Conservation (phyloP, 768 basidiomycete genomes). For the Termitomyces sp. region DNA sequence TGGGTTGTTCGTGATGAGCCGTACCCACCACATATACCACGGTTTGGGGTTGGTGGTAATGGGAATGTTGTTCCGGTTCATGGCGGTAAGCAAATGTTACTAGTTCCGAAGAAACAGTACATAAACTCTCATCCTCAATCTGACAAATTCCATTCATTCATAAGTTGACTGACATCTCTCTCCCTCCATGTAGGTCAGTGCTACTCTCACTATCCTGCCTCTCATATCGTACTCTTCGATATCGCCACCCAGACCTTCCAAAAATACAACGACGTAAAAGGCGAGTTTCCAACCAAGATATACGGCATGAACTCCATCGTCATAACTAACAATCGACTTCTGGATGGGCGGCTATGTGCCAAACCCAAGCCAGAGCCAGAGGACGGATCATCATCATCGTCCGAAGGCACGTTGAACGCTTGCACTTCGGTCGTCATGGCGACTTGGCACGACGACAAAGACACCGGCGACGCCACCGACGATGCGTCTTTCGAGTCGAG, state of each 20-base stretch:
- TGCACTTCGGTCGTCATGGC: no score
- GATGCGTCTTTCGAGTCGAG: no score
- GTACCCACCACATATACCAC: slow-evolving; percentile 9
- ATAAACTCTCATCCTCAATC: no score
- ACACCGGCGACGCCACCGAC: no score
- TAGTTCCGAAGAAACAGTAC: no score
- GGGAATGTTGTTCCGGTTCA: background rate
- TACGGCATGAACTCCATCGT: background rate
- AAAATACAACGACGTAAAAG: background rate
- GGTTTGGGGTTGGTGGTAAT: background rate
- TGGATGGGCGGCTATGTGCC: background rate
- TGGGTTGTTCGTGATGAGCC: slow-evolving; percentile 12
- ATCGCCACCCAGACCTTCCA: background rate
- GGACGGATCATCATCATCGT: background rate
- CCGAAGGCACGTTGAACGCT: no score
- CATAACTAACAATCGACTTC: background rate
- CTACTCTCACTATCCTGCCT: background rate
- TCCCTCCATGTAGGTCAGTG: background rate
- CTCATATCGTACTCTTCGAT: slow-evolving; percentile 1
- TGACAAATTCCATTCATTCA: no score
- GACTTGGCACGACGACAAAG: no score
- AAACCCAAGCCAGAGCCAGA: background rate
- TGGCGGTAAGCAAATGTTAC: background rate
- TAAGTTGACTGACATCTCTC: no score
- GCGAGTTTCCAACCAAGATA: background rate